Conservation (phyloP, 2,329 filamentous ascomycete species). For the Monilinia polystroma region DNA sequence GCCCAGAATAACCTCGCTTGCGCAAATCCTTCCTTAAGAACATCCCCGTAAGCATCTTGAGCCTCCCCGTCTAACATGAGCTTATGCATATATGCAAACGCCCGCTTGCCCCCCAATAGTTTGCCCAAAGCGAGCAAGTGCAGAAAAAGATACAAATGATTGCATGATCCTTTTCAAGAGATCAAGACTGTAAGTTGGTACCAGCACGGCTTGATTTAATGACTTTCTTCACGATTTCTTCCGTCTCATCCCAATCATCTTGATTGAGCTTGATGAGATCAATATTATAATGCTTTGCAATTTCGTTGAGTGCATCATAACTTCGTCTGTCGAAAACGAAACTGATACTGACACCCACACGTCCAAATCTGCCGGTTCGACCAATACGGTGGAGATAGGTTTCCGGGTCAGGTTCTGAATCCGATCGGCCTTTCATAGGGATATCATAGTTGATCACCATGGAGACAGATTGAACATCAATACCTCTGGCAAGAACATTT, state of each 20-base stretch:
- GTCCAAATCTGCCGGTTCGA: slow-evolving; percentile 92
- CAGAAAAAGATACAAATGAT: slow-evolving; percentile 10
- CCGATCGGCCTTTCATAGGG: slow-evolving; percentile 71
- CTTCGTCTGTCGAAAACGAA: slow-evolving; percentile 87
- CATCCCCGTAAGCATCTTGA: slow-evolving; percentile 6
- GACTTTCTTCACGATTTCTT: slow-evolving; percentile 76
- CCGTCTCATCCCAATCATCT: slow-evolving; percentile 87
- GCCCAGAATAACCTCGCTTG: slow-evolving; percentile 15
- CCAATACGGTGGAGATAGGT: slow-evolving; percentile 98
- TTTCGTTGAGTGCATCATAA: slow-evolving; percentile 75
- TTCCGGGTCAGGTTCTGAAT: slow-evolving; percentile 84
- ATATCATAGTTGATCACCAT: slow-evolving; percentile 99
- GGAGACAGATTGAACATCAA: slow-evolving; percentile 88
- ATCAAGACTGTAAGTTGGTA: slow-evolving; percentile 44
- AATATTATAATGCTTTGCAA: slow-evolving; percentile 76
- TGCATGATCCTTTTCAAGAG: background rate
- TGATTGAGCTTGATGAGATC: slow-evolving; percentile 79
- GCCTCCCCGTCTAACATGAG: slow-evolving; percentile 1
- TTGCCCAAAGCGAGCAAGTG: slow-evolving; percentile 8
- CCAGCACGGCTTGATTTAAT: slow-evolving; percentile 70
- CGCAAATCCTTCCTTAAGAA: slow-evolving; percentile 7
- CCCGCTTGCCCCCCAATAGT: slow-evolving; percentile 20
- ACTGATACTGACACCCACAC: slow-evolving; percentile 91
- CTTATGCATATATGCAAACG: slow-evolving; percentile 18
- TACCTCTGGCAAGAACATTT: slow-evolving; percentile 93